These are phyloP conservation scores for Chalciporus piperatus DNA, from an alignment of 768 basidiomycete species.

Conservation along the genomic window DNA sequence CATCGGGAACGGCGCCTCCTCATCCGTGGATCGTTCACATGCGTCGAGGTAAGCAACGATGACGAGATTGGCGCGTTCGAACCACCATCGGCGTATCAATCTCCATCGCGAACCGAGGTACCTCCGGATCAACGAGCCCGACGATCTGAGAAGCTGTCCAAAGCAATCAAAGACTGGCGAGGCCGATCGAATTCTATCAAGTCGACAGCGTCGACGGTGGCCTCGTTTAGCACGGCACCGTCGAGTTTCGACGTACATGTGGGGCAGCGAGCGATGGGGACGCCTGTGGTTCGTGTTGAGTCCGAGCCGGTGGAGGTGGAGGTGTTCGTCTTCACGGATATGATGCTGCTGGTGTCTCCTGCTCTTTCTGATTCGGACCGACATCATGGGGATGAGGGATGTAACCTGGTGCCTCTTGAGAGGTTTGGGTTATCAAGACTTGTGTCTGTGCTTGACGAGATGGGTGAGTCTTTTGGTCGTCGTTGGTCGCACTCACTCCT, in stretches of 20 bases:
- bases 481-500: too few relatives aligned
- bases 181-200: slow-evolving; percentile 41
- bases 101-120: neutral
- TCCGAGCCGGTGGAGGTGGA: slow-evolving; percentile 30
- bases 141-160: slow-evolving; percentile 28
- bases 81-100: neutral
- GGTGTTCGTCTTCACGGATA: slow-evolving; percentile 63
- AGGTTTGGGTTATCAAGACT: slow-evolving; percentile 49
- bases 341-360: slow-evolving; percentile 53
- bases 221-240: slow-evolving; percentile 28
- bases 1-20: slow-evolving; percentile 73
- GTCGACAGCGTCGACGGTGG: slow-evolving; percentile 24
- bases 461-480: slow-evolving; percentile 11
- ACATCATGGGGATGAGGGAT: slow-evolving; percentile 21
- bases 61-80: slow-evolving; percentile 4
- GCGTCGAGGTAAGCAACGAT: slow-evolving; percentile 40
- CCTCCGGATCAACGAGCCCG: neutral
- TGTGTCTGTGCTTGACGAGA: slow-evolving; percentile 43
- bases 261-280: slow-evolving; percentile 3
- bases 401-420: slow-evolving; percentile 42
- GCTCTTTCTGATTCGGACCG: slow-evolving; percentile 17
- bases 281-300: slow-evolving; percentile 25
- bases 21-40: slow-evolving; percentile 56
- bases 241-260: slow-evolving; percentile 27
- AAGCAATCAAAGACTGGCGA: slow-evolving; percentile 48